A percentile compares a stretch with the other conserved stretches of the same genome.
phyloP scores from a whole-genome alignment of 495 filamentous ascomycete genomes.

The Aspergillus bertholletiae region DNA sequence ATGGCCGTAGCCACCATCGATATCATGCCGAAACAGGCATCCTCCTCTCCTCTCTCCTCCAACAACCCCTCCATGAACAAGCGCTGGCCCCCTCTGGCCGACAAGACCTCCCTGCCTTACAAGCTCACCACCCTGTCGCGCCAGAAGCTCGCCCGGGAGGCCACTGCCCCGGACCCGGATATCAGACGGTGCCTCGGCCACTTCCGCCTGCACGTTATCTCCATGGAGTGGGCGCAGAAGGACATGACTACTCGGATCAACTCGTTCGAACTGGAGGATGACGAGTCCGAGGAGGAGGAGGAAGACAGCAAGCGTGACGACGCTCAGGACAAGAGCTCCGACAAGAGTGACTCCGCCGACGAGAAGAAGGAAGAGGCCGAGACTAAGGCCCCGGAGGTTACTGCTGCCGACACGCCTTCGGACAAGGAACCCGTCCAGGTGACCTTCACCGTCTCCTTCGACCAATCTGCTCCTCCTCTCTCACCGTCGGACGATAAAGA shows the following conservation, averaged over 20 bases:
- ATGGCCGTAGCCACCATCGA: slow-evolving; percentile 19
- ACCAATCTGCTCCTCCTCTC: not conserved
- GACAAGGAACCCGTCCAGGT: slow-evolving; percentile 6
- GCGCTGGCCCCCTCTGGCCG: slow-evolving; percentile 42
- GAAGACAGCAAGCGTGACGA: slow-evolving; percentile 5
- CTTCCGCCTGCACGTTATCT: slow-evolving; percentile 38
- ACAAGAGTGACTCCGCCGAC: not conserved
- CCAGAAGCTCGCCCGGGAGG: slow-evolving; percentile 40
- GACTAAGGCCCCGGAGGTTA: not conserved
- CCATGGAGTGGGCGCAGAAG: slow-evolving; percentile 39
- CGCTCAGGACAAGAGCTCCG: not conserved
- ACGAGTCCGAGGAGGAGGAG: slow-evolving; percentile 34
- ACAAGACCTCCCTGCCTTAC: slow-evolving; percentile 39
- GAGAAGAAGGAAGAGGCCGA: not conserved
- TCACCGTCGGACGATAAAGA: slow-evolving; percentile 7
- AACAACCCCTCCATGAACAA: slow-evolving; percentile 30
- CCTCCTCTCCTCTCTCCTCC: slow-evolving; percentile 16
- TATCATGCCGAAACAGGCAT: slow-evolving; percentile 7
- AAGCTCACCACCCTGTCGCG: slow-evolving; percentile 41
- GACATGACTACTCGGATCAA: slow-evolving; percentile 43
- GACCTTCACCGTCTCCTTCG: slow-evolving; percentile 11
- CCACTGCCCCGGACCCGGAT: slow-evolving; percentile 38
- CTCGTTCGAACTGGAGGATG: slow-evolving; percentile 39
- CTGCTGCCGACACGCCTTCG: not conserved
- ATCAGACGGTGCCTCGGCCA: slow-evolving; percentile 42